Percentiles rank a stretch among this genome's conserved stretches.
phyloP scores from a whole-genome alignment of 768 basidiomycete genomes.

The Cyathus striatus region DNA sequence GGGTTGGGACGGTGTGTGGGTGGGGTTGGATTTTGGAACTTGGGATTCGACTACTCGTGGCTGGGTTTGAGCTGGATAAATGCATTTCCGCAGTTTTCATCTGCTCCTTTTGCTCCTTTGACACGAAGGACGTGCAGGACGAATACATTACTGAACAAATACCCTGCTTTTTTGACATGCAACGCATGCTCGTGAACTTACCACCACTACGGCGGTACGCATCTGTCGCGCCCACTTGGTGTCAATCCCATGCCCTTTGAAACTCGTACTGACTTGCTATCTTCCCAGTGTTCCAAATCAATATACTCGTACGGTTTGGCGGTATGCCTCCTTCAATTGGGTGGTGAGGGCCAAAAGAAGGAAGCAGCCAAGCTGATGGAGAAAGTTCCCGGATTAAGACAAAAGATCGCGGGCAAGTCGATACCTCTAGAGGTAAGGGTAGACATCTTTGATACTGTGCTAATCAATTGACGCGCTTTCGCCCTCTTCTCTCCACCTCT shows the following conservation, averaged over 20 bases:
- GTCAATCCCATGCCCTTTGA: slow-evolving; percentile 1
- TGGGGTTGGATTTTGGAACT: no score
- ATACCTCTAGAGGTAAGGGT: slow-evolving; percentile 48
- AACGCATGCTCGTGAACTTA: neutral
- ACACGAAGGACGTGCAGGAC: no score
- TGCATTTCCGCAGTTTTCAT: no score
- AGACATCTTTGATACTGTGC: slow-evolving; percentile 17
- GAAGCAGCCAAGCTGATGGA: slow-evolving; percentile 67
- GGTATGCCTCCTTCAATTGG: slow-evolving; percentile 63
- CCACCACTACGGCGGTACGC: slow-evolving; percentile 12
- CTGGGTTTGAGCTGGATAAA: no score
- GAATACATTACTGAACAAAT: no score
- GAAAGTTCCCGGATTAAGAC: slow-evolving; percentile 68
- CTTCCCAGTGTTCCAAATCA: slow-evolving; percentile 62
- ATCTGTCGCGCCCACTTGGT: slow-evolving; percentile 69
- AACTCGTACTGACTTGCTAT: no score
- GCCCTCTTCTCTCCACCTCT: slow-evolving; percentile 25
- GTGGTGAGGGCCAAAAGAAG: slow-evolving; percentile 22
- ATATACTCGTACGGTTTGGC: slow-evolving; percentile 76
- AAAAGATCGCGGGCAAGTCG: slow-evolving; percentile 78
- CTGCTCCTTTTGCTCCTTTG: no score
- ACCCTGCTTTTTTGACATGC: slow-evolving; percentile 9
- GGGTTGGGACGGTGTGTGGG: no score
- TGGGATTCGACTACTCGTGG: no score
- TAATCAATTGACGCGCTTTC: no score